A percentile compares a stretch with the other conserved stretches of the same genome.
Conservation (phyloP, 805 yeast genomes). For the Ogataea paraovalis region DNA sequence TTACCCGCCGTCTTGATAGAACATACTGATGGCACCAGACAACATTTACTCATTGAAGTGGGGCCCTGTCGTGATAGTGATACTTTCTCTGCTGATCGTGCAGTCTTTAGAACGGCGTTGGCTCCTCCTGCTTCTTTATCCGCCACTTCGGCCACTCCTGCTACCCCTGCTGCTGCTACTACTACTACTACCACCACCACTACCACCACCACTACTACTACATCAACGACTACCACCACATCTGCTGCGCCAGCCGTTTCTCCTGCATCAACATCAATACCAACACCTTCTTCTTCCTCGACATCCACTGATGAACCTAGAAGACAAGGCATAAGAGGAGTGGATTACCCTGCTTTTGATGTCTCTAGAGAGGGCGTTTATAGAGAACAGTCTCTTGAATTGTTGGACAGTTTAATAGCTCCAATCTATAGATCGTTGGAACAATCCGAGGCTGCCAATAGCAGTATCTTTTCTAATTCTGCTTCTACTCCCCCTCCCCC, state of each 20-base stretch:
- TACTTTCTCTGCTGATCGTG: not conserved
- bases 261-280: no score
- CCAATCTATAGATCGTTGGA: constrained; percentile 25
- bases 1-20: constrained; percentile 30
- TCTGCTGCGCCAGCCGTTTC: not conserved
- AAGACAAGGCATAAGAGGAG: constrained; percentile 26
- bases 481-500: constrained; percentile 1
- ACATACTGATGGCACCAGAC: constrained; percentile 29
- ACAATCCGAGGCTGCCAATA: constrained; percentile 3
- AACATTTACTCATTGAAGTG: constrained; percentile 29
- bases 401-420: constrained; percentile 22
- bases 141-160: not conserved
- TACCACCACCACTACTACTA: not conserved
- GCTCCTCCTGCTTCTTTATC: not conserved
- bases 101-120: not conserved
- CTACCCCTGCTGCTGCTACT: not conserved
- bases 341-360: constrained; percentile 36
- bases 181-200: not conserved
- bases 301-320: not conserved
- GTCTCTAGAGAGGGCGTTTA: constrained; percentile 31
- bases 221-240: constrained; percentile 1
- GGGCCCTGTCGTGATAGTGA: constrained; percentile 16
- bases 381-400: constrained; percentile 21
- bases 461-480: not conserved
- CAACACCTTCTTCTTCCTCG: no score